A percentile compares a stretch with the other conserved stretches of the same genome.
phyloP scores from a whole-genome alignment of 2,329 filamentous ascomycete species.

The Alternaria postmessia region DNA sequence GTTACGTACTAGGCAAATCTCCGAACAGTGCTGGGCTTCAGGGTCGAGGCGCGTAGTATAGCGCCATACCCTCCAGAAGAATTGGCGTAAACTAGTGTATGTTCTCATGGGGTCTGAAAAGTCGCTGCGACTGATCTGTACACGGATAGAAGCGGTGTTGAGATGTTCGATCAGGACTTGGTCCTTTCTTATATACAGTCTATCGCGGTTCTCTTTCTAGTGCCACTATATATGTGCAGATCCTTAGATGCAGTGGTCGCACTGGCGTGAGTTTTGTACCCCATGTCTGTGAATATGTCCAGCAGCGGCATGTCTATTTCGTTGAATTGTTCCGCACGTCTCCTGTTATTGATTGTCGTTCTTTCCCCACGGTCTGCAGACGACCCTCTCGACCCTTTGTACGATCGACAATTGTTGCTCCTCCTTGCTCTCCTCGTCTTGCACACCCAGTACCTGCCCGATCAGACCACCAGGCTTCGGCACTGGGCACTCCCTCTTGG shows the following conservation, averaged over 20 bases:
- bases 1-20: not conserved
- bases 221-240: slow-evolving; percentile 6
- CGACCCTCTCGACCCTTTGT: slow-evolving; percentile 21
- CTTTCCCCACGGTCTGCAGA: slow-evolving; percentile 20
- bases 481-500: slow-evolving; percentile 81
- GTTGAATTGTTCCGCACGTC: not conserved
- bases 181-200: slow-evolving; percentile 10
- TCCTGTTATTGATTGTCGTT: slow-evolving; percentile 20
- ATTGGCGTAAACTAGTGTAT: not conserved
- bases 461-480: slow-evolving; percentile 86
- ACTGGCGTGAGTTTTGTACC: not conserved
- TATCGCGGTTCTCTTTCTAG: not conserved
- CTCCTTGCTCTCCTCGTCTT: slow-evolving; percentile 31
- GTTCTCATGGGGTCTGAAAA: not conserved
- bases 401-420: slow-evolving; percentile 19
- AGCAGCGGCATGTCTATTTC: not conserved
- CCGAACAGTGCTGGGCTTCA: not conserved
- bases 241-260: not conserved
- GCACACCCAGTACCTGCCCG: slow-evolving; percentile 77
- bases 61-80: not conserved
- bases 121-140: not conserved
- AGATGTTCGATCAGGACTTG: not conserved
- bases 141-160: not conserved
- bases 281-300: not conserved
- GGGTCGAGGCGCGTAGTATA: not conserved